Base-by-base conservation (phyloP, 2,329 filamentous ascomycete genomes). In the Cadophora gregata region DNA sequence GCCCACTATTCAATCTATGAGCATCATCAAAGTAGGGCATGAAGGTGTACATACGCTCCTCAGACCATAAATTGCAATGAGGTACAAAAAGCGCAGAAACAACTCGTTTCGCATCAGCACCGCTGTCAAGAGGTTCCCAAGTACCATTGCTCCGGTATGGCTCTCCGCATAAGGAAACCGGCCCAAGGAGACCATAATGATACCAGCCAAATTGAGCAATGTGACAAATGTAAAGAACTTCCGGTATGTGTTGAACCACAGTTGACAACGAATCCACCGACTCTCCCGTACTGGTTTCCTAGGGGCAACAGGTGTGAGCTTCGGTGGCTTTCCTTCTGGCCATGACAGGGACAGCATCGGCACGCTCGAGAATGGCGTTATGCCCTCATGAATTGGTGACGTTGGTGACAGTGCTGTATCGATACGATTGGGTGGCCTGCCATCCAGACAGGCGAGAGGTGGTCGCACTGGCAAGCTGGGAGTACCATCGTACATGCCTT, bases 171-270 rank as follows among this genome's bases (percentile, higher is more conserved):
- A 81, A 4, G 71, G 70, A 67, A 80, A 81, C 24, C 70, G 72
- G 27, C 74, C 75, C 1, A 76, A 62, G 1, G 75, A 73, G 0
- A 78, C 74, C 69, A 80, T 66, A 63, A 78, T 71, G 55, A 81
- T 79, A 4, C 79, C 79, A 6, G 67, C 65, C 19, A 79, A 62
- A 73, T 81, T 80, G 65, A 80, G 73, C 61, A 72, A 31, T 4
- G 74, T 77, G 59, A 80, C 77, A 47, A 80, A 75, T 21, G 73
- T 76, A 71, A 81, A 81, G 71, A 81, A 79, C 70, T 78, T 78
- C 24, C 77, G 75, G 67, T 81, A 81, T 10, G 78, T 78, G 72
- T 79, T 80, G 75, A 79, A 80, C 79, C 79, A 81, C 9, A 81
- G 74, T 55, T 72, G 69, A 67, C 79, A 77, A 1, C 74, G 67